A percentile compares a stretch with the other conserved stretches of the same genome.
Evolutionary conservation across 2,329 filamentous ascomycete species (phyloP).

Genomic region (Verticillium tricorpus): DNA sequence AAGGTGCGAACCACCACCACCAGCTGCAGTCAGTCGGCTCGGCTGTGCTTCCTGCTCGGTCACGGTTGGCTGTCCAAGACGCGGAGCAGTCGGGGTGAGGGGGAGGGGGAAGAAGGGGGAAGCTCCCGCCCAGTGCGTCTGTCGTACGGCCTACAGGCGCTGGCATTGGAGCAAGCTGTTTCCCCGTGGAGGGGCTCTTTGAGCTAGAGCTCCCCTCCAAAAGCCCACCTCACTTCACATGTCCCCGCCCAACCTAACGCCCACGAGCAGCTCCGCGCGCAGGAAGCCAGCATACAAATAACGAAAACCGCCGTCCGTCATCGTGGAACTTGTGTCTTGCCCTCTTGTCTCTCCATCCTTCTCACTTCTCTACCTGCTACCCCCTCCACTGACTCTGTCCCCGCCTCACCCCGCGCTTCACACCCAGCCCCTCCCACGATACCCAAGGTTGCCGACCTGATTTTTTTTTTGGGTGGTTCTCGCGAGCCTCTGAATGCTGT

Average conservation of each 20-base stretch:
- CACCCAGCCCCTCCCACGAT: conserved; percentile 3
- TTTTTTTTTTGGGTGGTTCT: neutral
- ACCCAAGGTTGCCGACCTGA: neutral
- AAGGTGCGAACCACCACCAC: neutral
- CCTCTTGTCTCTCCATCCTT: neutral
- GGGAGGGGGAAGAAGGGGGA: neutral
- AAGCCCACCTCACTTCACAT: neutral
- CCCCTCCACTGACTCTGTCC: conserved; percentile 1
- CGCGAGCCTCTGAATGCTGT: conserved; percentile 15
- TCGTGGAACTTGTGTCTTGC: conserved; percentile 8
- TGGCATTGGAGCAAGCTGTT: conserved; percentile 6
- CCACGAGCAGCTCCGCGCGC: conserved; percentile 3
- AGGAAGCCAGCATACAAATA: conserved; percentile 10
- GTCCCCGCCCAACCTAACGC: conserved; percentile 4
- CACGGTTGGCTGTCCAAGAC: neutral
- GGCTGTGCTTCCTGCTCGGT: neutral
- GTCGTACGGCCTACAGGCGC: neutral
- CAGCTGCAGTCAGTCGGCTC: neutral
- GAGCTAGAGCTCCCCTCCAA: neutral
- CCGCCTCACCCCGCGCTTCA: conserved; percentile 3
- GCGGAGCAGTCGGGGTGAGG: neutral
- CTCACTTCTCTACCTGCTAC: neutral
- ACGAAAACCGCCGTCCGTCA: conserved; percentile 6
- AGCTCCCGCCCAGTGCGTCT: neutral
- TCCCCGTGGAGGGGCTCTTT: conserved; percentile 2